Evolutionary conservation across 441 rosid genomes (phyloP).

Genomic region (Viola pubescens): DNA sequence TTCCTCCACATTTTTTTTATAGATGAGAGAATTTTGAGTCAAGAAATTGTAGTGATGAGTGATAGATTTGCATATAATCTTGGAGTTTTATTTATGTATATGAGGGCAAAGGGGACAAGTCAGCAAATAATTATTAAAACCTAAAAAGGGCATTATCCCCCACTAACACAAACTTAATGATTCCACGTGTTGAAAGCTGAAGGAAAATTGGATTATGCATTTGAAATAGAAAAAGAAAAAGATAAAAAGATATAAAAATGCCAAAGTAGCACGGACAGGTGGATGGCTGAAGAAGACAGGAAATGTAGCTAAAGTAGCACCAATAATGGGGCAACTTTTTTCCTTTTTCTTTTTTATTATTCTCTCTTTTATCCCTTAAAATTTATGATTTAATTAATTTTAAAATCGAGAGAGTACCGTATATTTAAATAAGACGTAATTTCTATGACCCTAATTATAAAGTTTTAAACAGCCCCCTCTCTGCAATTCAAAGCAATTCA

Average conservation of each 20-base stretch:
- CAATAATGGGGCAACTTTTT: too few relatives aligned
- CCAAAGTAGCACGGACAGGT: too few relatives aligned
- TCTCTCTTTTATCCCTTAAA: too few relatives aligned
- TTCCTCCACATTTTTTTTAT: slow-evolving; percentile 25
- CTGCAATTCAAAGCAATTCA: too few relatives aligned
- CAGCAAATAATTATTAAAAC: slow-evolving; percentile 12
- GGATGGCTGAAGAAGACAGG: too few relatives aligned
- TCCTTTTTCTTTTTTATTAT: too few relatives aligned
- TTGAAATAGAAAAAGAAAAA: not conserved
- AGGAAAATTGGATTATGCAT: not conserved
- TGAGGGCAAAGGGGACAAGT: slow-evolving; percentile 16
- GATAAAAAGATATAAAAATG: not conserved
- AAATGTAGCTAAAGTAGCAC: not conserved
- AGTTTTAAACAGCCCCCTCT: not conserved
- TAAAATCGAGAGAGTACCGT: too few relatives aligned
- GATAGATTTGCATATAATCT: not conserved
- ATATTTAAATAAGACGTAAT: too few relatives aligned
- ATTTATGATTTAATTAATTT: too few relatives aligned
- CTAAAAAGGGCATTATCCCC: slow-evolving; percentile 24
- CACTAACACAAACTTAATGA: slow-evolving; percentile 17
- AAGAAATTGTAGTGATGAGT: not conserved
- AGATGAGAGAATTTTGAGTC: too few relatives aligned
- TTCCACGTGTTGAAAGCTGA: slow-evolving; percentile 13
- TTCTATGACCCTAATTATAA: too few relatives aligned
- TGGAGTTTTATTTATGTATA: not conserved